phyloP scores from a whole-genome alignment of 2,329 filamentous ascomycete species.

The Cytospora chrysosperma region DNA sequence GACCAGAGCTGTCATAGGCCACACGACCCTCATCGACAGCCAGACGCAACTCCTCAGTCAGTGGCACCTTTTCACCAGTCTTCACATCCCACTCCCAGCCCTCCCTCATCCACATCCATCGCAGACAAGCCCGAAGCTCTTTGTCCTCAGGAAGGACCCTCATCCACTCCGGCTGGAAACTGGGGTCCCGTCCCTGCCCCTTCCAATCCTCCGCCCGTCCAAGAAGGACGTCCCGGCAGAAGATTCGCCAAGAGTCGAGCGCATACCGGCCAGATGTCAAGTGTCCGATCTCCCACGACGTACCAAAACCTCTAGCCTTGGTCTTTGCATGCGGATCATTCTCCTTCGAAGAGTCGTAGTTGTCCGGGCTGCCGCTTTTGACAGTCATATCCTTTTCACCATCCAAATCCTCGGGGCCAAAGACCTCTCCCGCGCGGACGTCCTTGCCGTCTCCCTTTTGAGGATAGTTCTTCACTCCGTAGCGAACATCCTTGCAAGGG shows the following conservation, averaged over 20 bases:
- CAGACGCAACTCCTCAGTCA: conserved; percentile 51
- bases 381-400: neutral
- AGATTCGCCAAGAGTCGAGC: conserved; percentile 89
- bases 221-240: conserved; percentile 77
- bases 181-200: conserved; percentile 49
- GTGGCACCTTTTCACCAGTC: conserved; percentile 61
- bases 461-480: conserved; percentile 49
- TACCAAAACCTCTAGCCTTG: conserved; percentile 29
- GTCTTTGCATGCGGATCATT: conserved; percentile 24
- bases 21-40: conserved; percentile 60
- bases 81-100: conserved; percentile 77
- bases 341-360: neutral
- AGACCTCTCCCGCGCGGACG: conserved; percentile 31
- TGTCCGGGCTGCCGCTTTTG: neutral
- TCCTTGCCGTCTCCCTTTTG: conserved; percentile 31
- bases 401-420: conserved; percentile 29
- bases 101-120: conserved; percentile 90
- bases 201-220: conserved; percentile 66
- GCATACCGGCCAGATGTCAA: conserved; percentile 81
- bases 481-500: conserved; percentile 58
- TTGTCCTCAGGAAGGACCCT: conserved; percentile 80
- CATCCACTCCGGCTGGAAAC: conserved; percentile 88
- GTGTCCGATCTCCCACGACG: conserved; percentile 81
- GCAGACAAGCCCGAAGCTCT: conserved; percentile 80
- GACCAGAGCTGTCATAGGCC: conserved; percentile 51